These are phyloP conservation scores for Ballota nigra DNA, from an alignment of 257 asterid species.

Conservation along the genomic window DNA sequence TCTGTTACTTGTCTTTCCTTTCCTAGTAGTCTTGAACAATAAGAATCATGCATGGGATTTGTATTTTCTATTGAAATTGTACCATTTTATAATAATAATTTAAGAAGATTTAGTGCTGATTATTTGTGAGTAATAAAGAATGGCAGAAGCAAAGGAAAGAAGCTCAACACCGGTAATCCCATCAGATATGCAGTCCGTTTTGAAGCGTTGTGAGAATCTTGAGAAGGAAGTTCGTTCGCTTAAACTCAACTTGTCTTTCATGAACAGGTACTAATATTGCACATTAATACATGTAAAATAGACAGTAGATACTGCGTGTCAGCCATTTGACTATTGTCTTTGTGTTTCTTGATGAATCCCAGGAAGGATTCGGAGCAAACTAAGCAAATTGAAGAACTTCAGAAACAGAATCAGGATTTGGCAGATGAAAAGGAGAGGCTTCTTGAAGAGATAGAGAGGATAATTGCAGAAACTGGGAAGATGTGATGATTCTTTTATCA, in stretches of 20 bases:
- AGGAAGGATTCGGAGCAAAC: slow-evolving; percentile 94
- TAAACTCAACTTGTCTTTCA: slow-evolving; percentile 83
- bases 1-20: not conserved
- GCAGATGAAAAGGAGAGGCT: slow-evolving; percentile 65
- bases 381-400: slow-evolving; percentile 81
- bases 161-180: slow-evolving; percentile 65
- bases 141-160: slow-evolving; percentile 94
- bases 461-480: slow-evolving; percentile 46
- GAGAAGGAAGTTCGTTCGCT: slow-evolving; percentile 93
- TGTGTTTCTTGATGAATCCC: slow-evolving; percentile 19
- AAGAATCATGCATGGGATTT: not conserved
- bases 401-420: slow-evolving; percentile 70
- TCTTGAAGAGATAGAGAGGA: slow-evolving; percentile 82
- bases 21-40: not conserved
- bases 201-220: slow-evolving; percentile 79
- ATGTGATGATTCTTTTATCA: slow-evolving; percentile 23
- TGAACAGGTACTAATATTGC: slow-evolving; percentile 59
- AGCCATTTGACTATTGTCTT: no score
- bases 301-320: not conserved
- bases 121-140: slow-evolving; percentile 38
- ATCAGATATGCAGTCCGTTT: slow-evolving; percentile 68
- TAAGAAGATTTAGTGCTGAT: not conserved
- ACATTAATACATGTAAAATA: not conserved
- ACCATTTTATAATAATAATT: not conserved
- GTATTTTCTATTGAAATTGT: not conserved